Evolutionary conservation across 495 filamentous ascomycete species (phyloP).

Genomic region (Aspergillus conjunctus): DNA sequence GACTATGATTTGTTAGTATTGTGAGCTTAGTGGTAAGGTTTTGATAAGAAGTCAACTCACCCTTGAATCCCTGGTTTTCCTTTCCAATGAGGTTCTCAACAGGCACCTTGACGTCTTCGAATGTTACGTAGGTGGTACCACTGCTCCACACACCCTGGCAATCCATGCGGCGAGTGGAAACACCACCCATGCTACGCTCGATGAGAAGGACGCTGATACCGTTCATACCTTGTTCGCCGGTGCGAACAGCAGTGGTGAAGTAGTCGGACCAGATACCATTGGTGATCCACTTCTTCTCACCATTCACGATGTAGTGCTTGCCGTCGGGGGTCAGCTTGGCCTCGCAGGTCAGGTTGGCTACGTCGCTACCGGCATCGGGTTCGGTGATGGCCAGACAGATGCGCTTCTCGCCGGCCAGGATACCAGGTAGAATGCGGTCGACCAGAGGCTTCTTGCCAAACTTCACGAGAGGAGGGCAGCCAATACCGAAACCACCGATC

Average conservation of each 20-base stretch:
- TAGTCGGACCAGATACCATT: slow-evolving; percentile 97
- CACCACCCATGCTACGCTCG: slow-evolving; percentile 75
- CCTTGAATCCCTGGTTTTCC: slow-evolving; percentile 97
- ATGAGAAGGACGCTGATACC: slow-evolving; percentile 90
- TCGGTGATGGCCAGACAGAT: slow-evolving; percentile 90
- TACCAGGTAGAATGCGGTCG: slow-evolving; percentile 79
- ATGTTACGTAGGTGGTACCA: slow-evolving; percentile 95
- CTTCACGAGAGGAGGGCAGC: slow-evolving; percentile 86
- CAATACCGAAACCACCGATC: slow-evolving; percentile 92
- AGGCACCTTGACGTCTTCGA: slow-evolving; percentile 97
- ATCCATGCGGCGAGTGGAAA: slow-evolving; percentile 93
- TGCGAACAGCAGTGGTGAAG: slow-evolving; percentile 95
- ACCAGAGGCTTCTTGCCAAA: slow-evolving; percentile 88
- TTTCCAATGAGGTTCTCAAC: slow-evolving; percentile 98
- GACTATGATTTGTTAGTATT: slow-evolving; percentile 44
- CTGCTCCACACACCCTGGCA: slow-evolving; percentile 96
- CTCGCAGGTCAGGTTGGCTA: slow-evolving; percentile 93
- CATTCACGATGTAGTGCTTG: slow-evolving; percentile 99
- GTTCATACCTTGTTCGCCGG: slow-evolving; percentile 82
- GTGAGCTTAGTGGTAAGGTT: background rate
- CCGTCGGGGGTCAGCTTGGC: slow-evolving; percentile 90
- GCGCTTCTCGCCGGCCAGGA: slow-evolving; percentile 89
- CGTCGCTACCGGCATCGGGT: slow-evolving; percentile 81
- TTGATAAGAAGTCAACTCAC: slow-evolving; percentile 30
- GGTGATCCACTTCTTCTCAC: slow-evolving; percentile 99